Conservation (phyloP, 768 basidiomycete species). For the Glaciozyma antarctica region DNA sequence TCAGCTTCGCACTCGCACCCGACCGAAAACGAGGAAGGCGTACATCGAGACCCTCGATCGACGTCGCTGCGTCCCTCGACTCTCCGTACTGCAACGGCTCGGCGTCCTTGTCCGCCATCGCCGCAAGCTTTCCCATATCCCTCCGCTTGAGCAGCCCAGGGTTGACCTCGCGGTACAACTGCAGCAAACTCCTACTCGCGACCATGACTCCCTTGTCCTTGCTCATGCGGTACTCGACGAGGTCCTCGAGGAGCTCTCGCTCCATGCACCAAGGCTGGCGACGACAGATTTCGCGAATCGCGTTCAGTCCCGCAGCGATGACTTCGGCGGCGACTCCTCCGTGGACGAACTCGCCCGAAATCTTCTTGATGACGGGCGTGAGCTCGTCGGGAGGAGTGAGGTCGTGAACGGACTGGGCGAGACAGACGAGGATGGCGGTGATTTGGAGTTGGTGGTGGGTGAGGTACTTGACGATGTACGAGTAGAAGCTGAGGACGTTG, state of each 20-base stretch:
- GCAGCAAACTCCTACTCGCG: slow-evolving; percentile 76
- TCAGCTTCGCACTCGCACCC: background rate
- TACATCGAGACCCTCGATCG: slow-evolving; percentile 83
- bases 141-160: slow-evolving; percentile 80
- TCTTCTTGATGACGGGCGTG: slow-evolving; percentile 76
- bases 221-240: slow-evolving; percentile 91
- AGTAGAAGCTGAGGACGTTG: slow-evolving; percentile 87
- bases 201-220: slow-evolving; percentile 85
- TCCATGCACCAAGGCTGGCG: slow-evolving; percentile 97
- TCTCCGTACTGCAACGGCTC: slow-evolving; percentile 69
- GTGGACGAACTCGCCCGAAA: slow-evolving; percentile 93
- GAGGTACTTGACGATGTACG: slow-evolving; percentile 83
- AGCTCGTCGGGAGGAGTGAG: slow-evolving; percentile 88
- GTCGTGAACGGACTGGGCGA: slow-evolving; percentile 91
- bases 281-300: slow-evolving; percentile 86
- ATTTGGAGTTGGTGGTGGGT: slow-evolving; percentile 83
- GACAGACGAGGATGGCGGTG: slow-evolving; percentile 81
- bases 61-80: slow-evolving; percentile 58
- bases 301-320: slow-evolving; percentile 90
- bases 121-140: slow-evolving; percentile 86
- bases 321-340: slow-evolving; percentile 93
- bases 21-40: slow-evolving; percentile 32
- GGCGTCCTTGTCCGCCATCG: slow-evolving; percentile 46
- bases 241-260: slow-evolving; percentile 79
- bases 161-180: slow-evolving; percentile 90